Base-by-base conservation (phyloP, 139 green algal genomes). In the Zygnema circumcarinatum region DNA sequence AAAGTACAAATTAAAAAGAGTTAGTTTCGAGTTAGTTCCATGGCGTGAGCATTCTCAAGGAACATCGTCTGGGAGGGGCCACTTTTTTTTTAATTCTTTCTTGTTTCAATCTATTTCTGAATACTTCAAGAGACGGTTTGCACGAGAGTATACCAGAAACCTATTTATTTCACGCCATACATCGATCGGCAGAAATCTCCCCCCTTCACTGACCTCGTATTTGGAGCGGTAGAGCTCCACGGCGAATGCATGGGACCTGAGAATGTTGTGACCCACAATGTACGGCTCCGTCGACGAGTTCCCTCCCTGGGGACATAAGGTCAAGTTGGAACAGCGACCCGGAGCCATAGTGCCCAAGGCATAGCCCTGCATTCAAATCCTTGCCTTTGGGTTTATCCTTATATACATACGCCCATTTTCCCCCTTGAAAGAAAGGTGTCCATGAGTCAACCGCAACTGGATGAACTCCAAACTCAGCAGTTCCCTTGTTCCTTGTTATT, bases 201-300 rank as follows among this genome's bases (percentile, higher is more conserved):
- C n/a, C n/a, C n/a, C n/a, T n/a, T n/a, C n/a, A n/a, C 1, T 2
- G 7, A 85, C 79, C 88, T 92, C 82, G 81, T 85, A 93, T 25
- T 83, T 21, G 16, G 41, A 56, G 33, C 90, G 67, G 84, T 93
- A 94, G 47, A 90, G 67, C 35, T 88, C 35, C 22, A 89, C 91
- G 7, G 90, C 92, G 22, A 42, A 38, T 21, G 83, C 90, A 67
- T 94, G 92, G 11, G 92, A 90, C 31, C 89, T 78, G 72, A 94
- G 90, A 83, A 92, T 86, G 85, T 93, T 76, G 81, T 93, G 92
- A 2, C 39, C 87, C 36, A 85, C 90, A 42, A 90, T 42, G 78
- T 92, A 93, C 33, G 86, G 83, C 84, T 92, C 92, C 79, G 42
- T 83, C 20, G 83, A 38, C 73, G n/a, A 79, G 40, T 89, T 79